These are phyloP conservation scores for Pilatotrama ljubarskyi DNA, from an alignment of 768 basidiomycete genomes.

Conservation along the genomic window DNA sequence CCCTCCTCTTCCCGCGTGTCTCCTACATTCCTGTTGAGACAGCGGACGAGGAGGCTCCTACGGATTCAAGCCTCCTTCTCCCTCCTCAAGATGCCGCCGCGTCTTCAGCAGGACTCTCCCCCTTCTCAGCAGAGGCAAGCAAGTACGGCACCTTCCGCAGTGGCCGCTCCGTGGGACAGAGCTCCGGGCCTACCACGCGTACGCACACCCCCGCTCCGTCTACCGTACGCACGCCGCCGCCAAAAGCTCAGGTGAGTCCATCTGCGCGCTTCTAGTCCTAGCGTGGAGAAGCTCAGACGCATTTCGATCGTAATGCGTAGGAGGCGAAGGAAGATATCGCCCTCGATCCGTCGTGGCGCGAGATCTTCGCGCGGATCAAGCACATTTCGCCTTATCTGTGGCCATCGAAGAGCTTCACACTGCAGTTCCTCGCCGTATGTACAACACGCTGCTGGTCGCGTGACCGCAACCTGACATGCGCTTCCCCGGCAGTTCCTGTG, in stretches of 20 bases:
- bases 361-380: slow-evolving; percentile 63
- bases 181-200: slow-evolving; percentile 56
- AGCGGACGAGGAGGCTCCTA: slow-evolving; percentile 40
- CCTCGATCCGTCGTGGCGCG: slow-evolving; percentile 69
- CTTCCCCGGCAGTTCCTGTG: slow-evolving; percentile 53
- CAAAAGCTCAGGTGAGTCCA: slow-evolving; percentile 27
- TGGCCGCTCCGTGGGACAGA: slow-evolving; percentile 48
- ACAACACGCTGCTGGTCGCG: slow-evolving; percentile 7
- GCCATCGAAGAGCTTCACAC: slow-evolving; percentile 64
- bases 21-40: slow-evolving; percentile 56
- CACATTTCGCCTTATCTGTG: slow-evolving; percentile 80
- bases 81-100: slow-evolving; percentile 47
- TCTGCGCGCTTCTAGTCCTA: slow-evolving; percentile 2
- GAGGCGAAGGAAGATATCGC: slow-evolving; percentile 49
- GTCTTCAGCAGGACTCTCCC: slow-evolving; percentile 53
- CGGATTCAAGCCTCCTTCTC: slow-evolving; percentile 55
- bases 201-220: slow-evolving; percentile 41
- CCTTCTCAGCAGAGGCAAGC: slow-evolving; percentile 42
- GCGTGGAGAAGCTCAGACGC: slow-evolving; percentile 17
- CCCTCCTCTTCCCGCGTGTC: slow-evolving; percentile 63
- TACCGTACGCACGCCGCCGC: slow-evolving; percentile 31
- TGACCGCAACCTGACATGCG: not conserved
- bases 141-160: slow-evolving; percentile 79
- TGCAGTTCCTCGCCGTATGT: slow-evolving; percentile 72
- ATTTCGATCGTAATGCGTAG: slow-evolving; percentile 15